Evolutionary conservation across 345 rosid species (phyloP), one percentile per base, ranked within the genome.

Genomic region (Aquilaria yunnanensis): DNA sequence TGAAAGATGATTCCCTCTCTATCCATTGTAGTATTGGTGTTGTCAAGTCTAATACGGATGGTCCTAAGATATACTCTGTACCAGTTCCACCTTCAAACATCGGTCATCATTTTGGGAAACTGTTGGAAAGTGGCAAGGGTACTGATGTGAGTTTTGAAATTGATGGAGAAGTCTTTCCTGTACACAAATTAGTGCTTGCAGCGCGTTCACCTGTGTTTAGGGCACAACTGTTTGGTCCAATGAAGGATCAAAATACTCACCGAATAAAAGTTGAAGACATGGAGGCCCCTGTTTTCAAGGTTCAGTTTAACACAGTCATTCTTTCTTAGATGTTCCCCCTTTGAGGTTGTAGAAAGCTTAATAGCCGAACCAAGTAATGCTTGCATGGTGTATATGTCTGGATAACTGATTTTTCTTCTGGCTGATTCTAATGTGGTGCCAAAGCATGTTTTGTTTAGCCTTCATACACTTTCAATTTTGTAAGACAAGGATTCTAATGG

Each of bases 201-300:
- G 80, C 80, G 23, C 79, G 82, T 5, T 81, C 85, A 29, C 85
- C 81, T 37, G 83, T 81, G 32, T 81, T 81, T 64, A 78, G 68
- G 73, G 86, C 86, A 45, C 86, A 81, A 60, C 77, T 81, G 54
- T 78, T 60, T 71, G 86, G 86, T 69, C 86, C 86, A 5, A 78
- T 81, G 83, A 81, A 74, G 71, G 86, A 81, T 76, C 77, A 56
- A 6, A 81, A 81, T 57, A 81, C 86, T n/a, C 65, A 62, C 41
- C 47, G 43, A n/a, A 78, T 81, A 54, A 81, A 64, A 69, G 73
- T 81, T 54, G 86, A 76, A 67, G 86, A 81, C 55, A 70, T 81
- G 62, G 77, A 78, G 63, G 65, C 79, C 32, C 74, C 74, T 10
- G 83, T 76, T 67, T 81, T 81, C 67, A 81, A 81, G 83, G 86